These are phyloP conservation scores for Neurospora sp. DNA, from an alignment of 495 filamentous ascomycete species.

Conservation along the genomic window DNA sequence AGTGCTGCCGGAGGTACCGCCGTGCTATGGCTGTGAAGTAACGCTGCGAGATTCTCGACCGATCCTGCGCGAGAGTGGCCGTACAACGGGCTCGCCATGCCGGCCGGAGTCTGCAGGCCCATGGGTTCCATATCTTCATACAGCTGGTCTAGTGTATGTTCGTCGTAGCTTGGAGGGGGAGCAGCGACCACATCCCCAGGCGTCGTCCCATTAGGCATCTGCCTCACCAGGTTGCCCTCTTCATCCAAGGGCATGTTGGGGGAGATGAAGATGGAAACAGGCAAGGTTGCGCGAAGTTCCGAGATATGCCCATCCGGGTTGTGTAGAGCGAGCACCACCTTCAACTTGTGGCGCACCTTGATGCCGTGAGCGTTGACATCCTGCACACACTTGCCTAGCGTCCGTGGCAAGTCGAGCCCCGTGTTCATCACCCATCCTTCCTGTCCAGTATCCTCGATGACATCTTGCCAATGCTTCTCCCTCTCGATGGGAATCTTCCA, in stretches of 20 bases:
- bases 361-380: conserved; percentile 75
- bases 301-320: conserved; percentile 93
- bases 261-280: conserved; percentile 86
- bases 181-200: conserved; percentile 32
- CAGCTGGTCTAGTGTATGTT: conserved; percentile 77
- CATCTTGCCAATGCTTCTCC: conserved; percentile 51
- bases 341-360: conserved; percentile 78
- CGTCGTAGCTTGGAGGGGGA: conserved; percentile 79
- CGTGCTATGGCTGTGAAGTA: conserved; percentile 28
- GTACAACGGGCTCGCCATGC: conserved; percentile 65
- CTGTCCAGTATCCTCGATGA: conserved; percentile 58
- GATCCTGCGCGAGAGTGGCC: conserved; percentile 68
- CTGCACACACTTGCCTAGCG: conserved; percentile 69
- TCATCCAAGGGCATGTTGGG: conserved; percentile 79
- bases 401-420: conserved; percentile 63
- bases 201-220: conserved; percentile 33
- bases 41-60: conserved; percentile 57
- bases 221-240: conserved; percentile 57
- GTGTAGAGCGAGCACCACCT: conserved; percentile 73
- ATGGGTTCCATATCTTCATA: conserved; percentile 74
- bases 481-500: conserved; percentile 52
- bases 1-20: conserved; percentile 52
- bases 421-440: conserved; percentile 69
- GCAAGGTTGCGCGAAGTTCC: conserved; percentile 79
- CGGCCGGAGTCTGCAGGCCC: conserved; percentile 64